Percentiles rank a stretch among this genome's conserved stretches.
Conservation (phyloP, 257 asterid genomes). For the Forsythia suspensa region DNA sequence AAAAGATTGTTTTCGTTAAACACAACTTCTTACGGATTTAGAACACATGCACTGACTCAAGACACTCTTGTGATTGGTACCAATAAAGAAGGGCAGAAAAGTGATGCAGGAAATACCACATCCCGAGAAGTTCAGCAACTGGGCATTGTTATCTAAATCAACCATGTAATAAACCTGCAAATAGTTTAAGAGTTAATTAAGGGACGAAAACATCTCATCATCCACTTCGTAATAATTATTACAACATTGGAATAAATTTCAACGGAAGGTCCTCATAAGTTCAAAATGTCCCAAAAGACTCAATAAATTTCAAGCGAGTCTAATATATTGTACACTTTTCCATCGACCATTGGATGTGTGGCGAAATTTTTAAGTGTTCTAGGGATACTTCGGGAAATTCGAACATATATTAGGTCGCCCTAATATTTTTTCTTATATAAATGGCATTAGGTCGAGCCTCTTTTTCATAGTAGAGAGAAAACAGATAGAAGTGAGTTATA, state of each 20-base stretch:
- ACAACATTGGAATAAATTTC: conserved; percentile 9
- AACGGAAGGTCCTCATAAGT: neutral
- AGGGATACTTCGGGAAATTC: neutral
- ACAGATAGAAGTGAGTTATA: neutral
- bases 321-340: neutral
- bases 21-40: neutral
- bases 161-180: conserved; percentile 90
- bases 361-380: neutral
- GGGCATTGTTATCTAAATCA: conserved; percentile 64
- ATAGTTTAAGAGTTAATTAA: conserved; percentile 17
- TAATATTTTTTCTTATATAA: neutral
- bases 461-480: neutral
- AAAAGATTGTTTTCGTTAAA: neutral
- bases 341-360: neutral
- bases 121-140: conserved; percentile 90
- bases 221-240: conserved; percentile 8
- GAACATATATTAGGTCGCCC: neutral
- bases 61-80: neutral
- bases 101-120: conserved; percentile 66
- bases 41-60: conserved; percentile 13
- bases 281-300: no score
- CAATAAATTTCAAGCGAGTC: neutral
- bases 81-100: conserved; percentile 12
- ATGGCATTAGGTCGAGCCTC: neutral
- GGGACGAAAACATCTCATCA: conserved; percentile 12